Percentiles rank a stretch among this genome's conserved stretches.
Evolutionary conservation across 78 protist genomes (phyloP).

Genomic region (Chrysochromulina parva): DNA sequence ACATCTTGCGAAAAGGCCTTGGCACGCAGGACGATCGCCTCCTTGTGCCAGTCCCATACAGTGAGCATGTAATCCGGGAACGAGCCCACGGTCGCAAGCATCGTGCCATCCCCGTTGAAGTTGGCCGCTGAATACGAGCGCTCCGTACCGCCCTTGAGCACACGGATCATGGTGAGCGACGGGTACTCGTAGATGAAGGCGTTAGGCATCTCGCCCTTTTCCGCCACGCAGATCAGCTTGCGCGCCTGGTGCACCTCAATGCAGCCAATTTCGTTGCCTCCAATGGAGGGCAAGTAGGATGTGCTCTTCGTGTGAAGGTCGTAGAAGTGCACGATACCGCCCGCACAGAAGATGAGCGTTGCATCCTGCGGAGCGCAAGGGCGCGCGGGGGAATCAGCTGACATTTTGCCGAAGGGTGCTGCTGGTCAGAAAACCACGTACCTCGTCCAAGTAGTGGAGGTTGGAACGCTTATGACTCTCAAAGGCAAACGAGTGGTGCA

Average conservation of each 20-base stretch:
- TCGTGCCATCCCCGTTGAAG: slow-evolving; percentile 54
- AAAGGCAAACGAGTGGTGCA: slow-evolving; percentile 3
- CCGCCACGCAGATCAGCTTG: slow-evolving; percentile 59
- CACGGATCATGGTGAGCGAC: background rate
- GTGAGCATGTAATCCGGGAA: slow-evolving; percentile 78
- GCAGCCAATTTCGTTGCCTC: slow-evolving; percentile 10
- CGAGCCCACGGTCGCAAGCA: slow-evolving; percentile 79
- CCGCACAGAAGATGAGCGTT: slow-evolving; percentile 22
- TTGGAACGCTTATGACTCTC: background rate
- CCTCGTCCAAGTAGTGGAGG: background rate
- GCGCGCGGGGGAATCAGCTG: background rate
- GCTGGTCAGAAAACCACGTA: background rate
- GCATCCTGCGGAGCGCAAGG: background rate
- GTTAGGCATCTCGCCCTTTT: slow-evolving; percentile 43
- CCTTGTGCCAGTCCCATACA: slow-evolving; percentile 80
- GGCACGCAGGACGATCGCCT: slow-evolving; percentile 55
- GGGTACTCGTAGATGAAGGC: slow-evolving; percentile 53
- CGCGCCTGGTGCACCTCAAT: slow-evolving; percentile 45
- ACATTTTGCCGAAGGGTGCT: background rate
- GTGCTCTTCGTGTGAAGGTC: slow-evolving; percentile 15
- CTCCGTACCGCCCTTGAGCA: slow-evolving; percentile 67
- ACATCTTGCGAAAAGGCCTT: slow-evolving; percentile 81
- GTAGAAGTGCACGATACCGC: background rate
- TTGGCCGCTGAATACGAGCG: slow-evolving; percentile 30
- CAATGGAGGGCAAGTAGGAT: background rate